Base-by-base conservation (phyloP, 78 protist genomes). In the Capsaspora owczarzaki region DNA sequence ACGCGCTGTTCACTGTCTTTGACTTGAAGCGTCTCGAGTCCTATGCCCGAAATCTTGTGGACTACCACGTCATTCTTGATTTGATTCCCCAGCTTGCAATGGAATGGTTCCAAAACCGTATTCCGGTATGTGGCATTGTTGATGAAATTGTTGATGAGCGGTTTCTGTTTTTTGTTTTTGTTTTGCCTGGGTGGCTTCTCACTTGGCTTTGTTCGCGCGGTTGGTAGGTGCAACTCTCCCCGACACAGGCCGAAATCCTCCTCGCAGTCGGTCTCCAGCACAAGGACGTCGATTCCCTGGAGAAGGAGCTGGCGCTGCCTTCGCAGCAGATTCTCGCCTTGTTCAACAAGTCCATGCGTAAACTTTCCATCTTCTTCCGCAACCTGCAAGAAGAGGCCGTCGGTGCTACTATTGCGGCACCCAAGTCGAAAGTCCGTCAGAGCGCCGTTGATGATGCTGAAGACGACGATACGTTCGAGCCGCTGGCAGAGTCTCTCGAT, bases 231-330 rank as follows among this genome's bases (percentile, higher is more conserved):
- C 5, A 1, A 38, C 61, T 93, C 29, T 78, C 93, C 12, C 56
- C 71, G 12, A 51, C 87, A 60, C 98, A 95, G 86, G 63, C 86
- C 10, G 95, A 95, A 3, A 83, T 94, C 20, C 71, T 97, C 37
- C 60, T 93, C 38, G 94, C 87, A 0, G 1, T 97, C 0, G 98
- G 98, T 0, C 87, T 93, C 42, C 99, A 96, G 82, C 87, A 84
- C 81, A 46, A 81, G 61, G 41, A 75, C 4, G 41, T 94, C 43
- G 95, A 92, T 20, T 35, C 27, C 5, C 72, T 63, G 20, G 72
- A 63, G 72, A 41, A 33, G 19, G 42, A 41, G 33, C 14, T 56
- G 66, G 66, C 33, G 4, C 66, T 70, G 56, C 53, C 76, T 10
- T 27, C 43, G 35, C 1, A 25, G 44, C 76, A 70, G 12, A 6